Evolutionary conservation across 2,329 filamentous ascomycete species (phyloP).

Genomic region (Rutstroemia sp.): DNA sequence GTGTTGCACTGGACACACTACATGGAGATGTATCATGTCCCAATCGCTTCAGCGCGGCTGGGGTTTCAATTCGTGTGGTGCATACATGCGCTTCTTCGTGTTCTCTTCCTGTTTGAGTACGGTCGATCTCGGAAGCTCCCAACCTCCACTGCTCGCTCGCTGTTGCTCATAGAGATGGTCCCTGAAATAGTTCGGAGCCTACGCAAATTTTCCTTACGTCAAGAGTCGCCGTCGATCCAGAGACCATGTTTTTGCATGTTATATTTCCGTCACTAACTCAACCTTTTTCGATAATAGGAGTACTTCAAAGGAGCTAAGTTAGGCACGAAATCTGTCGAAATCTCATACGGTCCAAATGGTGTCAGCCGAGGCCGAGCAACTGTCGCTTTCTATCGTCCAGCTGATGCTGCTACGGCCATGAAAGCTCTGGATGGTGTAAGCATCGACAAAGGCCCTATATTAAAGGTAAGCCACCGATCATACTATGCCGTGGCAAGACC

Average conservation of each 20-base stretch:
- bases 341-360: constrained; percentile 89
- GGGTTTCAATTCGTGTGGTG: too few species aligned
- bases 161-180: constrained; percentile 24
- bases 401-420: constrained; percentile 78
- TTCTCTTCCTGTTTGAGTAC: not conserved
- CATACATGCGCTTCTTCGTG: not conserved
- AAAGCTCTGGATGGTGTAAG: constrained; percentile 79
- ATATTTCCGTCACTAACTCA: constrained; percentile 58
- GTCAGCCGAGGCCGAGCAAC: constrained; percentile 88
- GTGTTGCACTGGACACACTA: too few species aligned
- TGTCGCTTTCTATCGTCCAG: constrained; percentile 74
- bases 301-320: constrained; percentile 70
- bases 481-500: constrained; percentile 48
- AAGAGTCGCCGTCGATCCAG: constrained; percentile 25
- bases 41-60: too few species aligned
- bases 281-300: constrained; percentile 64
- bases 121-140: constrained; percentile 29
- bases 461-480: constrained; percentile 83
- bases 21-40: too few species aligned
- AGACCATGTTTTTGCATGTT: constrained; percentile 26
- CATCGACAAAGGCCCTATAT: constrained; percentile 72
- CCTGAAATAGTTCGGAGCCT: not conserved
- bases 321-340: constrained; percentile 43
- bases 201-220: constrained; percentile 23
- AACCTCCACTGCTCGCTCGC: constrained; percentile 53